phyloP scores from a whole-genome alignment of 441 rosid genomes.

The Syzygium malaccense region DNA sequence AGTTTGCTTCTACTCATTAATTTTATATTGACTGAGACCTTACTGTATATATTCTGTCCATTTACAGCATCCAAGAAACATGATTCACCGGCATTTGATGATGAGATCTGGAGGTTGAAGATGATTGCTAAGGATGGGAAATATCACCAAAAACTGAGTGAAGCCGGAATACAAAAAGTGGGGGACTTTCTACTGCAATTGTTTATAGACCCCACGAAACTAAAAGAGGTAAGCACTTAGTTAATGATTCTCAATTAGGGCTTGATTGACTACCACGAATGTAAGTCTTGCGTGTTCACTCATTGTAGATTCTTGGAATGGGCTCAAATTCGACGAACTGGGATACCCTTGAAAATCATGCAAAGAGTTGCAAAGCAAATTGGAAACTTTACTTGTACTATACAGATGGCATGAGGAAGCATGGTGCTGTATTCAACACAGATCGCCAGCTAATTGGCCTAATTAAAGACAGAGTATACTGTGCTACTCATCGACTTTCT shows the following conservation, averaged over 20 bases:
- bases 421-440: neutral
- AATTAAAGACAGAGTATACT: neutral
- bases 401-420: neutral
- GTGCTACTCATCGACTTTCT: neutral
- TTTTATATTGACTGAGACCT: neutral
- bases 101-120: neutral
- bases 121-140: fast-evolving
- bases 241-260: neutral
- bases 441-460: neutral
- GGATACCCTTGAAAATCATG: neutral
- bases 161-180: neutral
- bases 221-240: neutral
- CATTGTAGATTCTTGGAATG: neutral
- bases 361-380: neutral
- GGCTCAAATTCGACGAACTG: neutral
- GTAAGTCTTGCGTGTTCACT: neutral
- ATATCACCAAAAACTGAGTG: neutral
- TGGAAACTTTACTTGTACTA: neutral
- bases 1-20: neutral
- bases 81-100: too few relatives aligned
- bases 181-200: neutral
- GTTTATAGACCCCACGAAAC: neutral
- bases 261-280: neutral
- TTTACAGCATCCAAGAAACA: neutral
- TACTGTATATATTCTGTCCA: neutral